Evolutionary conservation across 73 alveolate species (phyloP), one percentile per base, ranked within the genome.

Genomic region (Stentor coeruleus): DNA sequence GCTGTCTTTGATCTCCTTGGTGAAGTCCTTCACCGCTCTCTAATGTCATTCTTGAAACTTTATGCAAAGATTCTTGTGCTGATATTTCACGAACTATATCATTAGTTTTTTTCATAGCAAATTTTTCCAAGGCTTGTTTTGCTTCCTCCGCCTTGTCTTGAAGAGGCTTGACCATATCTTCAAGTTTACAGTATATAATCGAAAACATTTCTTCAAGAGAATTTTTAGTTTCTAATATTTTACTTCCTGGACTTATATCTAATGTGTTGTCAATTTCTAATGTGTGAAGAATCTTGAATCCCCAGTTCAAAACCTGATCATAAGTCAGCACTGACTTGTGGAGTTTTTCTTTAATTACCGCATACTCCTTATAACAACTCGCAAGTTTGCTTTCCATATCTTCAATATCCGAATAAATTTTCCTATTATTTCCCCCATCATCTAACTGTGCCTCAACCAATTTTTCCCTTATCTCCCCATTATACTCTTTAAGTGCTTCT

Each of bases 401-500:
- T 20, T 66, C 79, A 66, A 66, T 66, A 66, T 66, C 79, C 14
- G 36, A 20, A 2, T 66, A 66, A 31, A 66, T 40, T 66, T 66
- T 66, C 33, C 79, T 66, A 0, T 31, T 26, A 38, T 31, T 33
- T 2, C 79, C 66, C 6, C 28, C 6, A 20, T 60, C 80, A 14
- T 60, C 80, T 28, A 28, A 60, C 6, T 11, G 6, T 26, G 28
- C 11, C 11, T 26, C 36, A 28, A 6, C 28, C 37, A 60, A 35
- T 26, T 11, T 60, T 60, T 28, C 37, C 28, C 28, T 60, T 26
- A 26, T 14, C 28, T 82, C 80, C 74, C 86, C 88, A 77, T 82
- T 89, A 74, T 89, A 90, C 76, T 76, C 86, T 85, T 83, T 86
- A 58, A 89, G 86, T 41, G 76, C 75, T 60, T 86, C 89, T 40